These are phyloP conservation scores for Golubevia sp. DNA, from an alignment of 1,284 basidiomycete genomes.

Conservation along the genomic window DNA sequence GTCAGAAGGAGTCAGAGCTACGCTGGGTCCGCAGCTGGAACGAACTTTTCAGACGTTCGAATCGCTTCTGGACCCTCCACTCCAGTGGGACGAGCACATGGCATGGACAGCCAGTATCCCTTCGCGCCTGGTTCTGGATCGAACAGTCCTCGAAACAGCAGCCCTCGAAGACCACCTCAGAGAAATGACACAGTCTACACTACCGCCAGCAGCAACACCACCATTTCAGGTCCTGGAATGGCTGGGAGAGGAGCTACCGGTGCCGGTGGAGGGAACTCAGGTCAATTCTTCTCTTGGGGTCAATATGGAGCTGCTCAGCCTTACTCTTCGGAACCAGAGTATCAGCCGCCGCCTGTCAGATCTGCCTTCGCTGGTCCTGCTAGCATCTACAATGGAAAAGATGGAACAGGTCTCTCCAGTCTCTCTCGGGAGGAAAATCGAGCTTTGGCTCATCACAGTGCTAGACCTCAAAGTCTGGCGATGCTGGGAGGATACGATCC, in stretches of 20 bases:
- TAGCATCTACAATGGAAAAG: conserved; percentile 36
- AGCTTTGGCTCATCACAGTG: conserved; percentile 33
- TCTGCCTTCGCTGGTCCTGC: conserved; percentile 42
- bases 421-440: conserved; percentile 26
- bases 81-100: not conserved
- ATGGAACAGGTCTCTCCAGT: not conserved
- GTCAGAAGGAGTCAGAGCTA: not conserved
- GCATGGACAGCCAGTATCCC: not conserved
- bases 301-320: conserved; percentile 34
- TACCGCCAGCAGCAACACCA: conserved; percentile 14
- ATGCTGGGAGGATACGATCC: conserved; percentile 15
- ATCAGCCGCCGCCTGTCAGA: conserved; percentile 10
- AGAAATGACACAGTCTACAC: conserved; percentile 48
- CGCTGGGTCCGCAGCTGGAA: not conserved
- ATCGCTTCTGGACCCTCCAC: not conserved
- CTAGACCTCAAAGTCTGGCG: conserved; percentile 28
- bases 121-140: not conserved
- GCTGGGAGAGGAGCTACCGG: conserved; percentile 49
- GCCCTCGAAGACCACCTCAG: no score
- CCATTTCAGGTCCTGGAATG: conserved; percentile 40
- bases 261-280: not conserved
- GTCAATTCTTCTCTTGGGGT: conserved; percentile 37
- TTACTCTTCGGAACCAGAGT: conserved; percentile 15
- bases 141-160: no score
- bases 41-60: not conserved